These are phyloP conservation scores for Saccharomyces kudriavzevii DNA, from an alignment of 805 yeast genomes.

Conservation along the genomic window DNA sequence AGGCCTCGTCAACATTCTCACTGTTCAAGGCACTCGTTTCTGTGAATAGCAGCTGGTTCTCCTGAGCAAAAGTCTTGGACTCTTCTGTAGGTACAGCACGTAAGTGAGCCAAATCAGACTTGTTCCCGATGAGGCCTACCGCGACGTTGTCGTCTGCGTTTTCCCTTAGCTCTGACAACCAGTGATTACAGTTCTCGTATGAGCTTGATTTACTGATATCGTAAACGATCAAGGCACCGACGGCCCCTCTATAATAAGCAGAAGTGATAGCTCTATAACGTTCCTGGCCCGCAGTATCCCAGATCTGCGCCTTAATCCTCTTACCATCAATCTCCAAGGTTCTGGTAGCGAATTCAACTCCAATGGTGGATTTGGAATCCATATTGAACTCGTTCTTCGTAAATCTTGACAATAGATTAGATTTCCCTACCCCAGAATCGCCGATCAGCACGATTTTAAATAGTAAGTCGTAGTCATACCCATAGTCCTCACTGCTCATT, in stretches of 20 bases:
- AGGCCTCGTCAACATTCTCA: conserved; percentile 89
- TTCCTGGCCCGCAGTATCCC: conserved; percentile 99
- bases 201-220: conserved; percentile 88
- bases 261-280: conserved; percentile 96
- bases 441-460: conserved; percentile 93
- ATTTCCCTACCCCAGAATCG: conserved; percentile 95
- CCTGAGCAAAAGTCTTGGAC: conserved; percentile 88
- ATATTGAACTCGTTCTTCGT: conserved; percentile 93
- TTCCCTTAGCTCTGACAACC: conserved; percentile 85
- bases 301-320: conserved; percentile 80
- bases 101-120: conserved; percentile 81
- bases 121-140: conserved; percentile 88
- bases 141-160: conserved; percentile 93
- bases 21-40: conserved; percentile 94
- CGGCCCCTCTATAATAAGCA: conserved; percentile 96
- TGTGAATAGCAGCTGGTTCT: conserved; percentile 83
- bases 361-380: conserved; percentile 90
- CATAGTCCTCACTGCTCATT: conserved; percentile 51
- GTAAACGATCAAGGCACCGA: conserved; percentile 91
- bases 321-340: conserved; percentile 83
- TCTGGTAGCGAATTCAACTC: conserved; percentile 96
- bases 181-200: conserved; percentile 76
- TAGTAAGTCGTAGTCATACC: conserved; percentile 80
- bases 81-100: conserved; percentile 97
- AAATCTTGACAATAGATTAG: conserved; percentile 86